Conservation (phyloP, 2,329 filamentous ascomycete species). For the Cercospora sp. region DNA sequence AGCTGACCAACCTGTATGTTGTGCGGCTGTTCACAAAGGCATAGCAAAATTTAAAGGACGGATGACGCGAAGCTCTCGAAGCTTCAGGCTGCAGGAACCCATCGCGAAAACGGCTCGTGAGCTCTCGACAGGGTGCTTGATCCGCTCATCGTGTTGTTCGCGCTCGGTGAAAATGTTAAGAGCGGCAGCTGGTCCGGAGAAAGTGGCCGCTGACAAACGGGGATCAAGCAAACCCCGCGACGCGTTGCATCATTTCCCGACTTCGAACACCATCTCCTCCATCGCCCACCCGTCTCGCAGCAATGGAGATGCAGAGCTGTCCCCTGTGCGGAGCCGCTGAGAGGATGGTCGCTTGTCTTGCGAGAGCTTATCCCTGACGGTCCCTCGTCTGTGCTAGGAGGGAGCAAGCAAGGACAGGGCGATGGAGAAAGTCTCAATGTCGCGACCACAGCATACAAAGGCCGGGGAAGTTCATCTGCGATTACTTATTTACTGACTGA, state of each 20-base stretch:
- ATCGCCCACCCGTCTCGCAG: not conserved
- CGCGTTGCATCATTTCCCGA: constrained; percentile 1
- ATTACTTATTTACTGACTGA: not conserved
- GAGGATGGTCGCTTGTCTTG: not conserved
- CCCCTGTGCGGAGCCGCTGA: constrained; percentile 1
- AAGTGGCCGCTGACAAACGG: constrained; percentile 6
- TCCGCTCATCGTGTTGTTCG: not conserved
- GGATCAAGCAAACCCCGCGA: not conserved
- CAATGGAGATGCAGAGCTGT: not conserved
- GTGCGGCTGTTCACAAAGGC: not conserved
- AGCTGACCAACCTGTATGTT: not conserved
- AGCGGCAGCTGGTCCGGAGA: not conserved
- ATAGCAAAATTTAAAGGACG: not conserved
- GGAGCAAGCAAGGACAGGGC: not conserved
- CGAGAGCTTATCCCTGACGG: not conserved
- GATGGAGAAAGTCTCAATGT: not conserved
- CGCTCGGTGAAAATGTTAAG: not conserved
- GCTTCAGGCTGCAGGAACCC: not conserved
- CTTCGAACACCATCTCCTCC: not conserved
- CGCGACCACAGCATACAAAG: not conserved
- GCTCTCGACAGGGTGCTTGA: not conserved
- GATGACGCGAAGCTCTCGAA: constrained; percentile 1
- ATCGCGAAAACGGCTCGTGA: not conserved
- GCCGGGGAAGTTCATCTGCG: not conserved
- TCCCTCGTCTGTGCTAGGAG: not conserved